phyloP scores from a whole-genome alignment of 2,329 filamentous ascomycete species.

The Cladobotryum protrusum region DNA sequence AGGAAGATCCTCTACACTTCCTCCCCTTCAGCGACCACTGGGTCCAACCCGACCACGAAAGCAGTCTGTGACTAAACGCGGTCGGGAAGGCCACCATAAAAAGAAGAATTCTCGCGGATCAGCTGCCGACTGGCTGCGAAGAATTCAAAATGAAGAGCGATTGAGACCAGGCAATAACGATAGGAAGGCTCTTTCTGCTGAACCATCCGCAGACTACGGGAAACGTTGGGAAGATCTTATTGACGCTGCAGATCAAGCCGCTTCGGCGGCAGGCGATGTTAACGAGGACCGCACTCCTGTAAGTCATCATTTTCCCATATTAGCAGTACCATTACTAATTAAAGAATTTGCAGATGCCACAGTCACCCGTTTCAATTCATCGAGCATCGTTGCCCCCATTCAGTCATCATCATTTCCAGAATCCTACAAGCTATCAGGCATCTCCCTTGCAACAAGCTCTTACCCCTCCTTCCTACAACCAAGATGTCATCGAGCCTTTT shows the following conservation, averaged over 20 bases:
- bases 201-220: constrained; percentile 74
- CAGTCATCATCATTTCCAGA: constrained; percentile 54
- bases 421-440: constrained; percentile 64
- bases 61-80: constrained; percentile 76
- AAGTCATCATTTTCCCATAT: constrained; percentile 34
- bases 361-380: constrained; percentile 59
- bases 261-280: constrained; percentile 84
- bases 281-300: constrained; percentile 88
- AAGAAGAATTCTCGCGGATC: constrained; percentile 67
- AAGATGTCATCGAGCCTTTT: constrained; percentile 69
- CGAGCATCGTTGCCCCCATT: constrained; percentile 57
- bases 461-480: constrained; percentile 70
- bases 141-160: constrained; percentile 55
- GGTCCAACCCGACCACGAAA: constrained; percentile 72
- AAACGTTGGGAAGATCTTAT: constrained; percentile 97
- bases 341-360: constrained; percentile 45
- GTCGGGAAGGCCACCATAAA: constrained; percentile 62
- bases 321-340: neutral
- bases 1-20: constrained; percentile 80
- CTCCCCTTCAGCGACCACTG: constrained; percentile 69
- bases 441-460: constrained; percentile 87
- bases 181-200: constrained; percentile 79
- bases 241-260: constrained; percentile 66
- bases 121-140: constrained; percentile 59
- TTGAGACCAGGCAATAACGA: constrained; percentile 62